Conservation (phyloP, 345 rosid species). For the Eutrema yunnanense region DNA sequence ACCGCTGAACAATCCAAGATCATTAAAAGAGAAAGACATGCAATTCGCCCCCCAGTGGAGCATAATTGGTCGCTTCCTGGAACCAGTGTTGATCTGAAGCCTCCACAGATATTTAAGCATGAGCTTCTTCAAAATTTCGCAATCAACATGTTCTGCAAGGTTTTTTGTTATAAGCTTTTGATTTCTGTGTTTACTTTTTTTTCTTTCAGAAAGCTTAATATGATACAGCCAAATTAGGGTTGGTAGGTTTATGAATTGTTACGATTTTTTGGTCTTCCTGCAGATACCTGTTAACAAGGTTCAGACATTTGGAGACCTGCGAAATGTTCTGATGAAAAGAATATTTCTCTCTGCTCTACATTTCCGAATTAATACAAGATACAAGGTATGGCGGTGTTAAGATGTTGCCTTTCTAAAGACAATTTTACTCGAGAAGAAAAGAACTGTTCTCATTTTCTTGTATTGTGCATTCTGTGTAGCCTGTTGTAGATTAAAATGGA, state of each 20-base stretch:
- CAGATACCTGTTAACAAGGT: constrained; percentile 96
- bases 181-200: not conserved
- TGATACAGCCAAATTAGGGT: not conserved
- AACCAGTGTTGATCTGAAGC: constrained; percentile 45
- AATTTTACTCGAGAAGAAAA: not conserved
- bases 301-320: constrained; percentile 82
- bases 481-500: not conserved
- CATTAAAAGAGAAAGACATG: constrained; percentile 71
- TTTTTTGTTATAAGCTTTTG: constrained; percentile 21
- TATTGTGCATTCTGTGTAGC: not conserved
- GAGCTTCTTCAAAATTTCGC: constrained; percentile 96
- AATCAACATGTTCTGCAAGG: constrained; percentile 99
- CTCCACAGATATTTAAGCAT: constrained; percentile 96
- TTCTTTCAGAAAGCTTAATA: not conserved
- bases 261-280: constrained; percentile 25
- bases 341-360: constrained; percentile 98
- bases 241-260: not conserved
- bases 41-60: constrained; percentile 89
- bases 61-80: constrained; percentile 97
- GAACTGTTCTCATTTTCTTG: not conserved
- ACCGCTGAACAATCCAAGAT: constrained; percentile 58
- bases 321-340: constrained; percentile 94
- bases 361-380: constrained; percentile 94
- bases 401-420: not conserved
- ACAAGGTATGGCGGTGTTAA: constrained; percentile 56